phyloP scores from a whole-genome alignment of 805 yeast genomes.

The Myxozyma melibiosi region DNA sequence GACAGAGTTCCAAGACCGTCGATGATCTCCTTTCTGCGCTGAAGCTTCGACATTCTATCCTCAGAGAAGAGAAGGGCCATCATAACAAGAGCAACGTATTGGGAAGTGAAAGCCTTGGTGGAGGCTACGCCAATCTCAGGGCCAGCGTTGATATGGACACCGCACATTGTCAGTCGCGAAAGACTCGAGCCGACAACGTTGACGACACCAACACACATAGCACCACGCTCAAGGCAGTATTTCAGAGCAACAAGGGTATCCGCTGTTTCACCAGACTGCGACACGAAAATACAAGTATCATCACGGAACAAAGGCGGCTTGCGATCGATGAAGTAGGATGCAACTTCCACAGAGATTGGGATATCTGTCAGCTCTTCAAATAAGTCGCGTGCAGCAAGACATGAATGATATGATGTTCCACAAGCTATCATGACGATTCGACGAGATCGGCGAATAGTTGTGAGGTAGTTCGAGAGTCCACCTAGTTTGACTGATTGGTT shows the following conservation, averaged over 20 bases:
- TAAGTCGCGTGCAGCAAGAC: constrained; percentile 93
- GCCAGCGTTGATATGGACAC: constrained; percentile 99
- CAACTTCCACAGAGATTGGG: constrained; percentile 89
- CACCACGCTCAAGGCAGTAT: constrained; percentile 95
- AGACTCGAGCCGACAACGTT: constrained; percentile 96
- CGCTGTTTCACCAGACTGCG: constrained; percentile 99
- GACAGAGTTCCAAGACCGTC: constrained; percentile 84
- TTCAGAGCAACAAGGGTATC: constrained; percentile 94
- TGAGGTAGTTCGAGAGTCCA: constrained; percentile 83
- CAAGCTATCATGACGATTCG: constrained; percentile 98
- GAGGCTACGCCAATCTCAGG: constrained; percentile 99
- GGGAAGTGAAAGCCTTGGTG: constrained; percentile 98
- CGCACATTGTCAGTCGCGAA: constrained; percentile 97
- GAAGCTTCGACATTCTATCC: constrained; percentile 74
- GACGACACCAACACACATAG: constrained; percentile 95
- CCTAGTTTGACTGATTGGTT: constrained; percentile 77
- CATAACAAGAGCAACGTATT: constrained; percentile 95
- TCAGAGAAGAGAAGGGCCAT: constrained; percentile 92
- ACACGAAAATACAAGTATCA: constrained; percentile 95
- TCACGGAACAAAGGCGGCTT: constrained; percentile 95
- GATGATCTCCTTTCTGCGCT: constrained; percentile 82
- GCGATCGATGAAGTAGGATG: constrained; percentile 93
- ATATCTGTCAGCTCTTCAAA: constrained; percentile 96
- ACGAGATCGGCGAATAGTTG: constrained; percentile 90
- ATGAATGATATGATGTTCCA: constrained; percentile 98